Percentiles rank a stretch among this genome's conserved stretches.
phyloP scores from a whole-genome alignment of 1,284 basidiomycete species.

The Fomitiporia mediterranea region DNA sequence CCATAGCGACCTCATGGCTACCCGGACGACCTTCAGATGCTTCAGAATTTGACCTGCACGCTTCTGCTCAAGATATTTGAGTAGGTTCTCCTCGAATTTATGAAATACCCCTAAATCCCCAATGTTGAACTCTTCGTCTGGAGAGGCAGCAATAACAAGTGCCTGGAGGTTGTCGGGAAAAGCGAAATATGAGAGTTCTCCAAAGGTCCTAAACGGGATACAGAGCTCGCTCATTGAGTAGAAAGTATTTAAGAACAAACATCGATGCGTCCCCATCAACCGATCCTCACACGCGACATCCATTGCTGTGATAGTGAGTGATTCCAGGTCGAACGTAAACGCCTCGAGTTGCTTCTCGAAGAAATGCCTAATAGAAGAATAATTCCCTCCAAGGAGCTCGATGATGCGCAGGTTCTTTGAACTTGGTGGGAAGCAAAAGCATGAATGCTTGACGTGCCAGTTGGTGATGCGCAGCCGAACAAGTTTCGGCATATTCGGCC shows the following conservation, averaged over 20 bases:
- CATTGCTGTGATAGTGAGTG: conserved; percentile 1
- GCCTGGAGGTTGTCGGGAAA: neutral
- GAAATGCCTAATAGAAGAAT: neutral
- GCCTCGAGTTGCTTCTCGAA: neutral
- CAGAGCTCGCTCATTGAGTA: neutral
- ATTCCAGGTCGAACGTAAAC: neutral
- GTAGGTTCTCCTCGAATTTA: neutral
- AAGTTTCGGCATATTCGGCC: neutral
- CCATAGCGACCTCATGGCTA: neutral
- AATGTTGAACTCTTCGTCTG: neutral
- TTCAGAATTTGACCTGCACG: neutral
- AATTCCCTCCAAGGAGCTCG: neutral
- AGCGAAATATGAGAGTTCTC: neutral
- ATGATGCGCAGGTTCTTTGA: neutral
- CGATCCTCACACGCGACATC: neutral
- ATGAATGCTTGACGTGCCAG: neutral
- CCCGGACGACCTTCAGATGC: neutral
- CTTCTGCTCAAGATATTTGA: neutral
- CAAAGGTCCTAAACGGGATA: neutral
- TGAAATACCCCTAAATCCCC: neutral
- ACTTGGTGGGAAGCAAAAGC: neutral
- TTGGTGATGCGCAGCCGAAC: neutral
- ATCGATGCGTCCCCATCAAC: neutral
- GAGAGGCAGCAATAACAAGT: neutral
- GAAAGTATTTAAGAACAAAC: neutral